phyloP scores from a whole-genome alignment of 2,329 filamentous ascomycete genomes.

The Esteya vermicola region DNA sequence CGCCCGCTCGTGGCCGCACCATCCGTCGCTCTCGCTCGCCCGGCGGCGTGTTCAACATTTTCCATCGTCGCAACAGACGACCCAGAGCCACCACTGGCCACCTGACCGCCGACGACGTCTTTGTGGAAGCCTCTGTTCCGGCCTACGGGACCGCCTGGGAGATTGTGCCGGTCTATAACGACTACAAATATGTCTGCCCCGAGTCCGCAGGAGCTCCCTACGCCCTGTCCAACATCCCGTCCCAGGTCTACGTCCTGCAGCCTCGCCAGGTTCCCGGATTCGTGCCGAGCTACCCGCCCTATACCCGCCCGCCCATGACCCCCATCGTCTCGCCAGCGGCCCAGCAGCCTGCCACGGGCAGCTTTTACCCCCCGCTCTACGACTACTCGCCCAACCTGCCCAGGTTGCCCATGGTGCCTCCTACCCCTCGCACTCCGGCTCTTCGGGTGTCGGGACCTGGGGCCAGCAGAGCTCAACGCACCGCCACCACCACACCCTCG shows the following conservation, averaged over 20 bases:
- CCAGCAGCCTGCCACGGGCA: too few species aligned
- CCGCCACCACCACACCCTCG: too few species aligned
- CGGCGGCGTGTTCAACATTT: conserved; percentile 2
- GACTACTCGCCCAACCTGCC: too few species aligned
- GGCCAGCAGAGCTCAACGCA: too few species aligned
- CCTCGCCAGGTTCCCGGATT: conserved; percentile 1
- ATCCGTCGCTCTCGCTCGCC: conserved; percentile 2
- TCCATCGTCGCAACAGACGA: conserved; percentile 4
- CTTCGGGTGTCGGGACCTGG: too few species aligned
- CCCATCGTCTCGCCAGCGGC: too few species aligned
- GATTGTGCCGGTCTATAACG: conserved; percentile 2
- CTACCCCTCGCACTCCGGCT: too few species aligned
- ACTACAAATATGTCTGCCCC: neutral
- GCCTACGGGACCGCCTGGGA: conserved; percentile 4
- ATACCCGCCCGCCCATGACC: too few species aligned
- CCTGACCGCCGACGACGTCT: neutral
- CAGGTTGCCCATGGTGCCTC: too few species aligned
- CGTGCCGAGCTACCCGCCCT: neutral
- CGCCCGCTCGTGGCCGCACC: neutral
- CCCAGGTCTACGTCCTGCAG: conserved; percentile 6
- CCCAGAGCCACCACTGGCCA: neutral
- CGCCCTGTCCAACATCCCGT: conserved; percentile 7
- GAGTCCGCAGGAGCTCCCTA: conserved; percentile 1
- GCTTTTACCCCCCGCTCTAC: too few species aligned
- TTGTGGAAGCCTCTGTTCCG: conserved; percentile 1